Base-by-base conservation (phyloP, 2,329 filamentous ascomycete genomes). In the Venturiaceae sp. region DNA sequence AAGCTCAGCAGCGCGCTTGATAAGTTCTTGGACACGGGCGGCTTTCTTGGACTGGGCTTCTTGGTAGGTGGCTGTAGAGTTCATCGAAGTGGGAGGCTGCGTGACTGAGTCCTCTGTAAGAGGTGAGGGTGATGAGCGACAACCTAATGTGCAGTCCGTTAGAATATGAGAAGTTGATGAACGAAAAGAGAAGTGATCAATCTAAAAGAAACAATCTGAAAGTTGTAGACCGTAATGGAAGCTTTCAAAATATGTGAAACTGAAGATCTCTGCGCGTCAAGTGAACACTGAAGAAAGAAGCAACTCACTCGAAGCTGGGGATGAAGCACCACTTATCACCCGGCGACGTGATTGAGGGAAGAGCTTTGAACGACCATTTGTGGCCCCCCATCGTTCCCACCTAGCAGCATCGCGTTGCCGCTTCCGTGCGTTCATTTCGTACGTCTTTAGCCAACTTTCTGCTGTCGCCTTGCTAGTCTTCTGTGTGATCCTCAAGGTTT, bases 391-490 rank as follows among this genome's bases (percentile, higher is more conserved):
- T 65, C 84, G 86, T 67, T 91, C 88, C 85, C 88, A 92, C 54
- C 86, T 82, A 16, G 8, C 78, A 32, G 82, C 79, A 67, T 88
- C 83, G 11, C 75, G 77, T 64, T 83, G 80, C 53, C 77, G 73
- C 60, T 83, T 77, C 64, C 81, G 82, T 9, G 87, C 86, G 60
- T 82, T 79, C 30, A 74, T 75, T 46, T 84, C 80, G 3, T 94
- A 78, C 9, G 88, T 88, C 71, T 92, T 92, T 32, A 84, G 76
- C 88, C 89, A 94, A 69, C 92, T 88, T 64, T 90, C 86, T 3
- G 81, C 80, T 11, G 85, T 82, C 44, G 85, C 84, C 47, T 78
- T 65, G n/a, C 88, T 87, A 63, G 89, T 78, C n/a, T 75, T 72
- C 64, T 83, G 82, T 57, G 85, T 87, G 5, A 30, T 82, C 75